These are phyloP conservation scores for Cystobasidium sp. DNA, from an alignment of 1,284 basidiomycete species.

Conservation along the genomic window DNA sequence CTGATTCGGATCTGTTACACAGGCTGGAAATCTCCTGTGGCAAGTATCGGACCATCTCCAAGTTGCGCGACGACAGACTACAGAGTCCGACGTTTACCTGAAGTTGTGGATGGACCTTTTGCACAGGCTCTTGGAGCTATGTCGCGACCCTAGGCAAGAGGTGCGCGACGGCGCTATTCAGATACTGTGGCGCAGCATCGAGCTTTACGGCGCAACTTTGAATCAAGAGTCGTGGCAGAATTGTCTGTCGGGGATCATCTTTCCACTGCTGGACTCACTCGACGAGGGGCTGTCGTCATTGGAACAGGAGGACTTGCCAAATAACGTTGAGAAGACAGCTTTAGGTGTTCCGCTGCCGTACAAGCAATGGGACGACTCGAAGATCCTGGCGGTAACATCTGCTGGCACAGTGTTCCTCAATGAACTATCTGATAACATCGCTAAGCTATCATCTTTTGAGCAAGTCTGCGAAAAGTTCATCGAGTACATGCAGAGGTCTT, in stretches of 20 bases:
- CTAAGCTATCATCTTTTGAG: constrained; percentile 70
- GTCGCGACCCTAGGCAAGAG: constrained; percentile 79
- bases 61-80: constrained; percentile 67
- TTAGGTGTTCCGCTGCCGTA: constrained; percentile 44
- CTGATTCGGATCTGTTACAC: neutral
- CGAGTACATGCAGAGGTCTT: constrained; percentile 68
- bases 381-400: constrained; percentile 81
- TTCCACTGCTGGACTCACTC: constrained; percentile 80
- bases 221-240: constrained; percentile 81
- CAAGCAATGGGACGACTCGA: constrained; percentile 79
- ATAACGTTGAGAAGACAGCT: constrained; percentile 17
- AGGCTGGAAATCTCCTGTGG: constrained; percentile 78
- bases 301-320: neutral
- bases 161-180: constrained; percentile 92
- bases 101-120: constrained; percentile 90
- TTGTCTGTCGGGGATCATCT: constrained; percentile 84
- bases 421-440: constrained; percentile 68
- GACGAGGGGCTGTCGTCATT: constrained; percentile 25
- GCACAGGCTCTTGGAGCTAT: constrained; percentile 78
- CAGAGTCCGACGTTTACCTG: constrained; percentile 64
- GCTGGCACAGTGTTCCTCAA: constrained; percentile 73
- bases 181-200: constrained; percentile 89
- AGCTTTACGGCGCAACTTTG: constrained; percentile 85
- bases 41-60: constrained; percentile 82
- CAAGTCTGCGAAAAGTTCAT: constrained; percentile 76